Evolutionary conservation across 1,139 yeast species (phyloP).

Genomic region (Debaryomyces udenii): DNA sequence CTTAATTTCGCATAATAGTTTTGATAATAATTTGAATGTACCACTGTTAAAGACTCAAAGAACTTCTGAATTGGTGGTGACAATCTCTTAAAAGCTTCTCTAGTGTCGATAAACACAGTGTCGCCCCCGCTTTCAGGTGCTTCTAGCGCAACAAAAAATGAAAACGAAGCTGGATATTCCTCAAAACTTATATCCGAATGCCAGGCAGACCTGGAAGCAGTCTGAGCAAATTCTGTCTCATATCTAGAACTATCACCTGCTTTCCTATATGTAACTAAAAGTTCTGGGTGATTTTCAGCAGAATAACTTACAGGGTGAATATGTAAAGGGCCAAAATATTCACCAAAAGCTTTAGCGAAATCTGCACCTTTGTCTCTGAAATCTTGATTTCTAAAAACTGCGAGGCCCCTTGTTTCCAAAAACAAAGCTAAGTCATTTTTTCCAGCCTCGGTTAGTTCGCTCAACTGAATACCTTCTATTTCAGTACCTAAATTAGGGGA

Average conservation of each 20-base stretch:
- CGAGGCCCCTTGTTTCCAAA: slow-evolving; percentile 35
- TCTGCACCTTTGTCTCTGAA: slow-evolving; percentile 34
- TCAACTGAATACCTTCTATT: slow-evolving; percentile 34
- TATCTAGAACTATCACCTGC: slow-evolving; percentile 29
- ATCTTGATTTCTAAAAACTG: slow-evolving; percentile 35
- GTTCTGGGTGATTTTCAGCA: slow-evolving; percentile 31
- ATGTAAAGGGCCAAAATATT: slow-evolving; percentile 36
- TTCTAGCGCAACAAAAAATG: slow-evolving; percentile 35
- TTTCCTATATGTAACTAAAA: slow-evolving; percentile 33
- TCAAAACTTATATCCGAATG: slow-evolving; percentile 39
- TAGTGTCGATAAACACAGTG: slow-evolving; percentile 35
- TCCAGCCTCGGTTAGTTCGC: slow-evolving; percentile 33
- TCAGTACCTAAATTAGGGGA: slow-evolving; percentile 40
- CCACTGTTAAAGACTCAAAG: slow-evolving; percentile 30
- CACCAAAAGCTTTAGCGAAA: slow-evolving; percentile 31
- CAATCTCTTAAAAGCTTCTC: slow-evolving; percentile 36
- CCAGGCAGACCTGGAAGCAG: slow-evolving; percentile 24
- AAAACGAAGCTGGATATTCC: slow-evolving; percentile 33
- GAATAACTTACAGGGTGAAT: slow-evolving; percentile 34
- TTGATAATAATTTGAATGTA: slow-evolving; percentile 30
- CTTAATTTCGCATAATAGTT: slow-evolving; percentile 20
- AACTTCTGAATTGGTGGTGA: slow-evolving; percentile 32
- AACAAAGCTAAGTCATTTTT: slow-evolving; percentile 37
- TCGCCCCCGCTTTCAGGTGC: slow-evolving; percentile 38
- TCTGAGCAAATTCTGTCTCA: slow-evolving; percentile 23